A percentile compares a stretch with the other conserved stretches of the same genome.
Evolutionary conservation across 371 early-diverging fungal species (phyloP).

Genomic region (Mortierella sp.): DNA sequence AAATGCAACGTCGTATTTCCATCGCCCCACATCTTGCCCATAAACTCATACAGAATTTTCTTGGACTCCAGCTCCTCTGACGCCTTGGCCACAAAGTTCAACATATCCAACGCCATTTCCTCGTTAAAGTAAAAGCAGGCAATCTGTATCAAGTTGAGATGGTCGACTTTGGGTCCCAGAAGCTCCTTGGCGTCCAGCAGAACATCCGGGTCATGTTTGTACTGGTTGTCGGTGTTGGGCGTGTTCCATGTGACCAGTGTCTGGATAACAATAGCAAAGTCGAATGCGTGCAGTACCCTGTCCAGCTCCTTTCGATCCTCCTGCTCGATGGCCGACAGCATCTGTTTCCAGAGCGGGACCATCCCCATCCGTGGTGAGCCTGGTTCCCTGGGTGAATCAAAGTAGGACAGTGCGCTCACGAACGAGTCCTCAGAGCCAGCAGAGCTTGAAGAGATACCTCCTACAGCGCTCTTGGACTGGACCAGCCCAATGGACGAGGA

Average conservation of each 20-base stretch:
- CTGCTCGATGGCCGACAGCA: constrained; percentile 45
- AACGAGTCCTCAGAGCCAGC: constrained; percentile 52
- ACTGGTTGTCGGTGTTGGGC: constrained; percentile 66
- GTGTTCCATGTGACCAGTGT: constrained; percentile 68
- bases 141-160: constrained; percentile 73
- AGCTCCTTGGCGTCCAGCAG: constrained; percentile 70
- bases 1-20: constrained; percentile 81
- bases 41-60: constrained; percentile 75
- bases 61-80: constrained; percentile 70
- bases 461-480: constrained; percentile 24
- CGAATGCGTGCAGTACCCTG: constrained; percentile 42
- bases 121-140: constrained; percentile 75
- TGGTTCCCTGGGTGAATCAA: constrained; percentile 52
- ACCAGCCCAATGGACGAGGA: constrained; percentile 15
- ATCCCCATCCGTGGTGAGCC: constrained; percentile 36
- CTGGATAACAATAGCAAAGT: constrained; percentile 62
- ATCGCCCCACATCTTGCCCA: constrained; percentile 77
- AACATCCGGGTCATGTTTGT: constrained; percentile 70
- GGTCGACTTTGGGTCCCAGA: constrained; percentile 64
- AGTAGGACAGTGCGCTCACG: constrained; percentile 45
- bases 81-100: constrained; percentile 68
- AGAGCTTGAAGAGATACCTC: constrained; percentile 36
- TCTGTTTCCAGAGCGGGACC: constrained; percentile 52
- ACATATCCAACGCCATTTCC: constrained; percentile 71
- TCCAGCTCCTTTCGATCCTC: constrained; percentile 49